Percentiles rank a stretch among this genome's conserved stretches.
These are phyloP conservation scores for Miscanthus lutarioriparius DNA, from an alignment of 176 grass and related monocot genomes.

Conservation along the genomic window DNA sequence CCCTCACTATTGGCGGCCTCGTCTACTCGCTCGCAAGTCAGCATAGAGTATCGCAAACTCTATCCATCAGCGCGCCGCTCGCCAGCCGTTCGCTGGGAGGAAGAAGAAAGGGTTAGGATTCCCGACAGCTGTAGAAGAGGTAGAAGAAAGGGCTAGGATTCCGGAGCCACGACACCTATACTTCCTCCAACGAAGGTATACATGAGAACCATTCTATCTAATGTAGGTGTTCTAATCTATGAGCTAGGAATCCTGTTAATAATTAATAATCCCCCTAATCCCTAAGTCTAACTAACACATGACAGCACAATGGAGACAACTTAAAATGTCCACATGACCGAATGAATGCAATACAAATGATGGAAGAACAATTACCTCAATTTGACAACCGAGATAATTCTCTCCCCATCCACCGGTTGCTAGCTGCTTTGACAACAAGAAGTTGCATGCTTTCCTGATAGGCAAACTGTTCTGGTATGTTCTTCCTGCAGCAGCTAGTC, in stretches of 20 bases:
- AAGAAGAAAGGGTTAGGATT: too few relatives aligned
- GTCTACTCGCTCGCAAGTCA: too few relatives aligned
- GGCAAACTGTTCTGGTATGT: not conserved
- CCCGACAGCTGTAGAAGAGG: too few relatives aligned
- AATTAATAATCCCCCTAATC: not conserved
- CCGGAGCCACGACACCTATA: not conserved
- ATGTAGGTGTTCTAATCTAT: not conserved
- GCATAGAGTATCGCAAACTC: too few relatives aligned
- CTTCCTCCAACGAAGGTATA: not conserved
- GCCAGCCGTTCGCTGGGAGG: too few relatives aligned
- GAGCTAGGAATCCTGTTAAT: not conserved
- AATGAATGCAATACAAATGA: not conserved
- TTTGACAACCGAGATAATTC: not conserved
- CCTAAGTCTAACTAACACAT: not conserved
- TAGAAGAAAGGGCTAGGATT: too few relatives aligned
- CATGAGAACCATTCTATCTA: not conserved
- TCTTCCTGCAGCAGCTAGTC: conserved; percentile 10
- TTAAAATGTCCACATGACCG: not conserved
- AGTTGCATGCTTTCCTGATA: not conserved
- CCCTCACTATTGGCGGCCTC: too few relatives aligned
- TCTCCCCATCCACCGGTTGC: conserved; percentile 5
- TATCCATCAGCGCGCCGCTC: too few relatives aligned
- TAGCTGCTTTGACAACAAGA: not conserved
- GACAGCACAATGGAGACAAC: not conserved
- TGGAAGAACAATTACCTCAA: conserved; percentile 8